These are phyloP conservation scores for Quercus bicolor DNA, from an alignment of 306 rosid genomes.

Conservation along the genomic window DNA sequence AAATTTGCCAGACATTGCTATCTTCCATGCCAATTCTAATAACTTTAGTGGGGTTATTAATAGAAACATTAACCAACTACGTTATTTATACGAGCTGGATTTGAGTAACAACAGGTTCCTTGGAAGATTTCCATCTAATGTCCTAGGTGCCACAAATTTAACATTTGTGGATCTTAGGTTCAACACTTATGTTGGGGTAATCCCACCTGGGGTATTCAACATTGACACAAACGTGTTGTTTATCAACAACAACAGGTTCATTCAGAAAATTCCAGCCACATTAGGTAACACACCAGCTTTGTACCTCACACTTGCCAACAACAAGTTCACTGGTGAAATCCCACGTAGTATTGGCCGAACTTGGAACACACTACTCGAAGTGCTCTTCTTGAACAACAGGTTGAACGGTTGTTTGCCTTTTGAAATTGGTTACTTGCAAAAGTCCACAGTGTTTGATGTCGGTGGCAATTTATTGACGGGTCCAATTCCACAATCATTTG, in stretches of 20 bases:
- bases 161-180: slow-evolving; percentile 35
- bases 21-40: too few species aligned
- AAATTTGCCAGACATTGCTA: slow-evolving; percentile 26
- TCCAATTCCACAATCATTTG: slow-evolving; percentile 39
- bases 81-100: slow-evolving; percentile 36
- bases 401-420: slow-evolving; percentile 36
- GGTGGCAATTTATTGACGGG: slow-evolving; percentile 25
- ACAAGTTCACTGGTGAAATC: slow-evolving; percentile 31
- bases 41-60: slow-evolving; percentile 24
- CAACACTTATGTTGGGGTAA: slow-evolving; percentile 25
- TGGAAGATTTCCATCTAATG: slow-evolving; percentile 27
- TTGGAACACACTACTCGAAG: slow-evolving; percentile 27
- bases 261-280: slow-evolving; percentile 17
- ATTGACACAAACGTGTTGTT: slow-evolving; percentile 37
- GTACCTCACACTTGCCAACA: slow-evolving; percentile 33
- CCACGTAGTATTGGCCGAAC: slow-evolving; percentile 34
- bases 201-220: slow-evolving; percentile 24
- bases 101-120: slow-evolving; percentile 40
- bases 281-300: slow-evolving; percentile 41
- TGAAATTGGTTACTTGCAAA: slow-evolving; percentile 31
- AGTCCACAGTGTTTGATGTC: slow-evolving; percentile 31
- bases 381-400: slow-evolving; percentile 21
- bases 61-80: slow-evolving; percentile 15
- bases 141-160: slow-evolving; percentile 27
- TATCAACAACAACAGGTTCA: slow-evolving; percentile 37